phyloP scores from a whole-genome alignment of 2,329 filamentous ascomycete genomes.

The Shiraia bambusicola region DNA sequence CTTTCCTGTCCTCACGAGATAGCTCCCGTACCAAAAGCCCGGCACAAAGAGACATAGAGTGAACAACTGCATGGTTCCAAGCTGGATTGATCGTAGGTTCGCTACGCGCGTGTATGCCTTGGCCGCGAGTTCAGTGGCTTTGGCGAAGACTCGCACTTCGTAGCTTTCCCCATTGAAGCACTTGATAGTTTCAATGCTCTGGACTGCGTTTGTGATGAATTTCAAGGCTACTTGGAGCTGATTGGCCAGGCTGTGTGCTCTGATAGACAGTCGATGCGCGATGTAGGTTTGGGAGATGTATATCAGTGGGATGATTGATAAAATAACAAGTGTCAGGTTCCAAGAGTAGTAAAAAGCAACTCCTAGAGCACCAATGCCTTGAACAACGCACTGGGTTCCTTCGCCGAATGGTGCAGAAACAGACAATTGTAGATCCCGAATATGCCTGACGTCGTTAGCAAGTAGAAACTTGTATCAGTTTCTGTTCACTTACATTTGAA shows the following conservation, averaged over 20 bases:
- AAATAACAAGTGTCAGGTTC: conserved; percentile 77
- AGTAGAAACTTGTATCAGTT: conserved; percentile 7
- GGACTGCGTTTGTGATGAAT: conserved; percentile 67
- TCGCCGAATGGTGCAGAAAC: conserved; percentile 79
- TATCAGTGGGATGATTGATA: conserved; percentile 71
- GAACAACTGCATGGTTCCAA: conserved; percentile 72
- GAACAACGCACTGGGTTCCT: conserved; percentile 64
- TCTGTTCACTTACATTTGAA: conserved; percentile 66
- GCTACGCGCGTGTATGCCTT: conserved; percentile 68
- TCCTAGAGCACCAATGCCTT: conserved; percentile 64
- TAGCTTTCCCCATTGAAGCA: conserved; percentile 74
- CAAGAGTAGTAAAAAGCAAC: conserved; percentile 80
- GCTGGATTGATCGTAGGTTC: conserved; percentile 68
- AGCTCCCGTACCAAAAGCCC: conserved; percentile 85
- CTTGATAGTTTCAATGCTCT: conserved; percentile 82
- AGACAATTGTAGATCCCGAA: conserved; percentile 76
- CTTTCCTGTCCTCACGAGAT: conserved; percentile 63
- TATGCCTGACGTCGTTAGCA: conserved; percentile 60
- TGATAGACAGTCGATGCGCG: conserved; percentile 62
- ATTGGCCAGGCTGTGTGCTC: conserved; percentile 68
- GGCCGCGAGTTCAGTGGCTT: conserved; percentile 60
- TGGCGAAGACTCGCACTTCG: conserved; percentile 67
- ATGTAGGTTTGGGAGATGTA: conserved; percentile 61
- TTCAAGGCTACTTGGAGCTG: conserved; percentile 72
- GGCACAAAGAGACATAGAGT: conserved; percentile 78